phyloP scores from a whole-genome alignment of 495 filamentous ascomycete species.

The Aspergillus homomorphus region DNA sequence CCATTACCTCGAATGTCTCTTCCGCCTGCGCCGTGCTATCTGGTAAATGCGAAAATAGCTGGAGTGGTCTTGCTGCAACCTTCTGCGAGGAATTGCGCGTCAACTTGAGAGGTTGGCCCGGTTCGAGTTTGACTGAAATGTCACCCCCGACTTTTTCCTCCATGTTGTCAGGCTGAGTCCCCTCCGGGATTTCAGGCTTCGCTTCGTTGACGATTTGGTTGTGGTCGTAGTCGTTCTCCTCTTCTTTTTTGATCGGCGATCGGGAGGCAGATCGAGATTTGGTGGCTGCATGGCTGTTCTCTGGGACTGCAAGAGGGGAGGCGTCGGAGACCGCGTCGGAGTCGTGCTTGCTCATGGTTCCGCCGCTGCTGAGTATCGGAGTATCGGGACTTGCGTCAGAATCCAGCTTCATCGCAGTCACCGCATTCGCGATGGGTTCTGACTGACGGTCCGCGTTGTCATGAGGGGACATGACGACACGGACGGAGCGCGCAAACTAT shows the following conservation, averaged over 20 bases:
- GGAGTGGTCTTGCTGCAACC: constrained; percentile 53
- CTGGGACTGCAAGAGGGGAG: constrained; percentile 3
- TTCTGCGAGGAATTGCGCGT: constrained; percentile 74
- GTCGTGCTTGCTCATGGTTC: constrained; percentile 16
- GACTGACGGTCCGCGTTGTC: constrained; percentile 44
- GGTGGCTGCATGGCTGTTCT: constrained; percentile 11
- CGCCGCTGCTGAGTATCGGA: constrained; percentile 23
- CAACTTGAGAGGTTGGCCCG: constrained; percentile 68
- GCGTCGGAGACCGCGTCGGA: constrained; percentile 11
- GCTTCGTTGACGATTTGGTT: background rate
- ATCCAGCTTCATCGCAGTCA: constrained; percentile 42
- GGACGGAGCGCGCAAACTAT: constrained; percentile 32
- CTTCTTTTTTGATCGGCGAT: constrained; percentile 22
- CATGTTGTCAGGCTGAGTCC: constrained; percentile 8
- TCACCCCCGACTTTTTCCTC: constrained; percentile 54
- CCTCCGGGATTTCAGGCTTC: background rate
- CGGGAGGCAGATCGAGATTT: constrained; percentile 24
- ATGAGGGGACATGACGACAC: constrained; percentile 47
- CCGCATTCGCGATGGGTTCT: constrained; percentile 36
- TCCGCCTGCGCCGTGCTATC: constrained; percentile 74
- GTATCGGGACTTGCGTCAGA: constrained; percentile 18
- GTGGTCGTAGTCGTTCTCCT: constrained; percentile 3
- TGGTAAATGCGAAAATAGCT: constrained; percentile 64
- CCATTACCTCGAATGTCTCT: constrained; percentile 74
- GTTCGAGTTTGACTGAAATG: constrained; percentile 61